These are phyloP conservation scores for Ophiosphaerella herpotricha DNA, from an alignment of 2,329 filamentous ascomycete species.

Conservation along the genomic window DNA sequence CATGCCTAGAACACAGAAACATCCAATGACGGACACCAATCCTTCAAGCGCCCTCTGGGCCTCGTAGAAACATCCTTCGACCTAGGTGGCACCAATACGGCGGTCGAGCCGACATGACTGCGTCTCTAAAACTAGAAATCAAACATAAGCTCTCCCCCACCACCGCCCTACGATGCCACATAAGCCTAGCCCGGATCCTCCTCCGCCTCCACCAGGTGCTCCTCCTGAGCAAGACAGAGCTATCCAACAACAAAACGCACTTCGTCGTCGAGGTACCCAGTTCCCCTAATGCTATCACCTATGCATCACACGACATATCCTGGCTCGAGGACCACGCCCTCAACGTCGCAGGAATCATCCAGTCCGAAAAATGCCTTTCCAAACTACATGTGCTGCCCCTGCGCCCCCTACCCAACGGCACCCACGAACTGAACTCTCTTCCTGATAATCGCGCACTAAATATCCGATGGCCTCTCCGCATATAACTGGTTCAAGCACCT, in stretches of 20 bases:
- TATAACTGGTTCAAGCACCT: conserved; percentile 52
- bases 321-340: conserved; percentile 47
- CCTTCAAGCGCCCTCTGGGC: too few relatives aligned
- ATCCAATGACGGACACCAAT: conserved; percentile 16
- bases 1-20: conserved; percentile 42
- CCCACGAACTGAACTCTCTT: conserved; percentile 40
- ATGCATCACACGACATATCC: conserved; percentile 35
- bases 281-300: conserved; percentile 32
- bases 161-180: conserved; percentile 41
- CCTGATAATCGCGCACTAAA: conserved; percentile 51
- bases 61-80: too few relatives aligned
- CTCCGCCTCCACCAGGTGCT: conserved; percentile 48
- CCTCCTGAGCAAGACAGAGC: conserved; percentile 36
- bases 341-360: conserved; percentile 48
- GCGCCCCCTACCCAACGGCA: conserved; percentile 23
- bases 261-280: conserved; percentile 45
- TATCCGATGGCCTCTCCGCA: conserved; percentile 51
- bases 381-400: conserved; percentile 49
- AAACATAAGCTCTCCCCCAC: too few relatives aligned
- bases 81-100: conserved; percentile 50
- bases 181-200: conserved; percentile 48
- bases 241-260: conserved; percentile 13
- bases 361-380: conserved; percentile 43
- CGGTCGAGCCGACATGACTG: conserved; percentile 53
- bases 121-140: too few relatives aligned